Percentiles rank a stretch among this genome's conserved stretches.
phyloP scores from a whole-genome alignment of 495 filamentous ascomycete genomes.

The Pseudomonodictys pantanalensis region DNA sequence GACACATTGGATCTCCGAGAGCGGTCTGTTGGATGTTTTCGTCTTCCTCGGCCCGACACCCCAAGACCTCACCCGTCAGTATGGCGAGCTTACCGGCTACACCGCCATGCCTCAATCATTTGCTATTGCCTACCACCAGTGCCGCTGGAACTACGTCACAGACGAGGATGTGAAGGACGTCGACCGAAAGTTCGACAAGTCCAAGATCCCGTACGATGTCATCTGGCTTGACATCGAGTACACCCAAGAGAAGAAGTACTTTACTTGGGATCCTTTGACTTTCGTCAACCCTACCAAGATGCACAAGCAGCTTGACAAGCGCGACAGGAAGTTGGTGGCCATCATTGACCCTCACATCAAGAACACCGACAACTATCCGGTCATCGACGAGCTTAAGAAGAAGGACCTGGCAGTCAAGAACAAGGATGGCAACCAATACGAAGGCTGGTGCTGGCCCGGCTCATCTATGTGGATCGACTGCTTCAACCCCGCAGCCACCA shows the following conservation, averaged over 20 bases:
- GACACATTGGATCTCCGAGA: slow-evolving; percentile 96
- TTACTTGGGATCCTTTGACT: slow-evolving; percentile 86
- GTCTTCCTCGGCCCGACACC: slow-evolving; percentile 88
- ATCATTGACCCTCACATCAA: slow-evolving; percentile 99
- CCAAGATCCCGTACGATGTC: slow-evolving; percentile 93
- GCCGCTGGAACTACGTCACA: slow-evolving; percentile 97
- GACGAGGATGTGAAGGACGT: slow-evolving; percentile 96
- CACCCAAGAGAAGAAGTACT: slow-evolving; percentile 93
- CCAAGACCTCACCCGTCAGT: slow-evolving; percentile 72
- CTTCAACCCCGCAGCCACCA: slow-evolving; percentile 81
- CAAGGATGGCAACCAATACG: slow-evolving; percentile 84
- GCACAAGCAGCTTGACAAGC: slow-evolving; percentile 77
- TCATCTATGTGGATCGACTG: slow-evolving; percentile 93
- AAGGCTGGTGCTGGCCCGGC: slow-evolving; percentile 98
- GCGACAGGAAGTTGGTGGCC: slow-evolving; percentile 84
- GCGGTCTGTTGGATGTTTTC: slow-evolving; percentile 85
- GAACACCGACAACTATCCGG: slow-evolving; percentile 72
- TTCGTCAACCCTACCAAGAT: slow-evolving; percentile 85
- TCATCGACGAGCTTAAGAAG: slow-evolving; percentile 76
- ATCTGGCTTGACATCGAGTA: slow-evolving; percentile 99
- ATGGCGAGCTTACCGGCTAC: slow-evolving; percentile 91
- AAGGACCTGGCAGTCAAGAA: slow-evolving; percentile 80
- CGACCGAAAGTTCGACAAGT: slow-evolving; percentile 91
- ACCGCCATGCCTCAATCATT: slow-evolving; percentile 89
- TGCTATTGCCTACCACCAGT: slow-evolving; percentile 91